Evolutionary conservation across 805 yeast species (phyloP), one percentile per base, ranked within the genome.

Genomic region (Pachysolen tannophilus): DNA sequence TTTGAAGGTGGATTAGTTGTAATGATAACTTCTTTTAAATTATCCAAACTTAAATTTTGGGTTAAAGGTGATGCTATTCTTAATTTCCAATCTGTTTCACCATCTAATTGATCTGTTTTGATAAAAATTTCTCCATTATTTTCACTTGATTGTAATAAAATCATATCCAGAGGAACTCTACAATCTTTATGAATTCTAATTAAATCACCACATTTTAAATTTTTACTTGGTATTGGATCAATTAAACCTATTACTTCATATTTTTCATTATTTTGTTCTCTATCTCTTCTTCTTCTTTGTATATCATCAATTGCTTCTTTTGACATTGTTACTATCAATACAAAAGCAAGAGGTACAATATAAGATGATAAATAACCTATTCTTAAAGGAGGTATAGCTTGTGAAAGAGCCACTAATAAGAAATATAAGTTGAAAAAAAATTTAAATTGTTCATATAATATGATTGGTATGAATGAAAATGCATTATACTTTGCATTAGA

Each of bases 61-160:
- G 96, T 84, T 20, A 77, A 49, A 9, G 78, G 69, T 32, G 79
- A 70, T 0, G 96, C 92, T 26, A 84, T 61, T 48, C 98, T 67
- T 37, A 92, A 65, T 55, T 92, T 92, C 99, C 99, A 92, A 60
- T 92, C 99, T 5, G 99, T 92, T 57, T 92, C 99, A 52, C 99
- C 99, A 57, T 92, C 99, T 33, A 92, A 65, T 60, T 92, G 99
- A 62, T 92, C 99, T 1, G 99, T 92, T 49, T 94, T 83, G 44
- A 92, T 84, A 49, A 94, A 92, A 2, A 88, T 72, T 52, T 92
- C 99, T 6, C 96, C 97, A 3, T 72, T 67, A 3, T 63, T 58
- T 52, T 85, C 96, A 38, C 86, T 78, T 1, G 95, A 79, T 52
- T 85, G 94, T 29, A 92, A 60, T 19, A 92, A 58, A 6, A 92